phyloP scores from a whole-genome alignment of 371 early-diverging fungal genomes.

The Amoeboaphelidium protococcarum region DNA sequence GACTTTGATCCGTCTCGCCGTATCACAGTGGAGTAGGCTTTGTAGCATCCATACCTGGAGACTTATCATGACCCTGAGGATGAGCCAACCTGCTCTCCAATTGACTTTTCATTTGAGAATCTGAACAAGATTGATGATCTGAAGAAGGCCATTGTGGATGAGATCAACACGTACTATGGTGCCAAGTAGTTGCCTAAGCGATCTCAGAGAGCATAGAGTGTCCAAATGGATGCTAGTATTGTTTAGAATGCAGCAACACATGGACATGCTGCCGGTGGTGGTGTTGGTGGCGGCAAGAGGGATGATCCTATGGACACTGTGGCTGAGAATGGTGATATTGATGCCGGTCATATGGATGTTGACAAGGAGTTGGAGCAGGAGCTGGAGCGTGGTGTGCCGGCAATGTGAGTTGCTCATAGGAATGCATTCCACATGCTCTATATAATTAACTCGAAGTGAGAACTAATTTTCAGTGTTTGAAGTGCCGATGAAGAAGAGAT shows the following conservation, averaged over 20 bases:
- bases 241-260: background rate
- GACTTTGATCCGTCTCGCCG: slow-evolving; percentile 51
- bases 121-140: slow-evolving; percentile 20
- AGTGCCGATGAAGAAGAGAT: background rate
- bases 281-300: no score
- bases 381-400: slow-evolving; percentile 13
- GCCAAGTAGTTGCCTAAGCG: background rate
- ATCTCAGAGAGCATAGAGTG: background rate
- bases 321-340: no score
- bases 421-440: background rate
- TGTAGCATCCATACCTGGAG: slow-evolving; percentile 46
- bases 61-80: slow-evolving; percentile 50
- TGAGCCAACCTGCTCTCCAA: slow-evolving; percentile 11
- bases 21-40: slow-evolving; percentile 49
- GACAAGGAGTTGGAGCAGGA: slow-evolving; percentile 3
- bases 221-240: background rate
- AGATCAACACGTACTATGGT: background rate
- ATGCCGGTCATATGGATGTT: background rate
- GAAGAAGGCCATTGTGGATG: slow-evolving; percentile 6
- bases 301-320: no score
- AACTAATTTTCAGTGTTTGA: background rate
- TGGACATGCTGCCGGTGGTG: no score
- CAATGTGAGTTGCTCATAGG: background rate
- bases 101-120: slow-evolving; percentile 21
- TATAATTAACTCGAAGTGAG: background rate